phyloP scores from a whole-genome alignment of 331 rosid species.

The Phaseolus coccineus region DNA sequence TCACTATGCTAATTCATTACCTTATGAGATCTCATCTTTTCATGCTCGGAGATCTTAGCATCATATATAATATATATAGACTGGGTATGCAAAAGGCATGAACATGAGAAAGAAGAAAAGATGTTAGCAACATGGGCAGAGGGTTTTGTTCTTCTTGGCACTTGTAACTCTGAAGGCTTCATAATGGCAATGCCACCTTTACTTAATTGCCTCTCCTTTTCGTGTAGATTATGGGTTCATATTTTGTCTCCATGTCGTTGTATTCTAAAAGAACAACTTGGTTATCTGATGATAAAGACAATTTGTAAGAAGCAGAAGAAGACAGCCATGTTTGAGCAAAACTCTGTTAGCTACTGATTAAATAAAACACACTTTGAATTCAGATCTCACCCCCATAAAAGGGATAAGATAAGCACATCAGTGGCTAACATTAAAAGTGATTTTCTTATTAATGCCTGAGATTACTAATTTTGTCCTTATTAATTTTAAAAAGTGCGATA shows the following conservation, averaged over 20 bases:
- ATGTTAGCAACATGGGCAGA: conserved; percentile 12
- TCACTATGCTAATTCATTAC: conserved; percentile 35
- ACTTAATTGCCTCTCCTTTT: conserved; percentile 28
- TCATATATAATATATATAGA: background rate
- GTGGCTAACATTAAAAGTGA: too few species aligned
- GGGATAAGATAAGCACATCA: too few species aligned
- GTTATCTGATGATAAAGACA: conserved; percentile 13
- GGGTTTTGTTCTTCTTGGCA: conserved; percentile 30
- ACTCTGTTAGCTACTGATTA: background rate
- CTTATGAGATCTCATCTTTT: conserved; percentile 2
- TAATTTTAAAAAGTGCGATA: too few species aligned
- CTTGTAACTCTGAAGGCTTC: background rate
- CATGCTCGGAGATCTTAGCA: background rate
- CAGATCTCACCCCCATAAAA: too few species aligned
- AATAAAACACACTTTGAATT: too few species aligned
- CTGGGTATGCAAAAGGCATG: background rate
- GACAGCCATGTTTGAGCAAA: background rate
- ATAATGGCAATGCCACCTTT: conserved; percentile 35
- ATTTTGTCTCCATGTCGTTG: too few species aligned
- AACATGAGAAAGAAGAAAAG: too few species aligned
- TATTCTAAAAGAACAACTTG: background rate
- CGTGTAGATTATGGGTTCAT: background rate
- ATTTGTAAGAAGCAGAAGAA: conserved; percentile 11
- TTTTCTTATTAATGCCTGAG: too few species aligned
- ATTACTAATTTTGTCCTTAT: too few species aligned